These are phyloP conservation scores for Microsporum canis DNA, from an alignment of 2,329 filamentous ascomycete species.

Conservation along the genomic window DNA sequence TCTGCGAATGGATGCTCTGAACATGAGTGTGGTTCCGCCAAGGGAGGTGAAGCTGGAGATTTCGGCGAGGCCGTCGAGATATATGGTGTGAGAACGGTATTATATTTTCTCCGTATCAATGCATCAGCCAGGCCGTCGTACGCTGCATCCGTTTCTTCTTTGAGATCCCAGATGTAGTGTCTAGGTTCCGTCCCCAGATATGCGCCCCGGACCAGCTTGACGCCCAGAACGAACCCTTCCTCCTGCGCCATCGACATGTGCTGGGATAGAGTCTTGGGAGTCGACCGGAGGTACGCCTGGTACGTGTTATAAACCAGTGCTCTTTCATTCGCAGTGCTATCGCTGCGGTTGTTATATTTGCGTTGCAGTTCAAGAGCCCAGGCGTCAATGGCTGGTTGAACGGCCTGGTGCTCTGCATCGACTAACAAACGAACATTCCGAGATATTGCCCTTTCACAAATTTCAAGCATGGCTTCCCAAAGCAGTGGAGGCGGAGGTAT, in stretches of 20 bases:
- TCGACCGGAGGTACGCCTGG: constrained; percentile 60
- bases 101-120: constrained; percentile 53
- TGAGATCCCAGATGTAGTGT: constrained; percentile 57
- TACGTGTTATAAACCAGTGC: constrained; percentile 69
- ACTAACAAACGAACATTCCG: constrained; percentile 64
- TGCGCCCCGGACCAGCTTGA: constrained; percentile 65
- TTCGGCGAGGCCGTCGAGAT: constrained; percentile 13
- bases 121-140: constrained; percentile 61
- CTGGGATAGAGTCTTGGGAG: constrained; percentile 44
- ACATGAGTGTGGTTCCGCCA: background rate
- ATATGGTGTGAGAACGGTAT: constrained; percentile 34
- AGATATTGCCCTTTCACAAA: constrained; percentile 60
- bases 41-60: constrained; percentile 22
- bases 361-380: constrained; percentile 67
- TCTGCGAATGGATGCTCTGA: constrained; percentile 39
- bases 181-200: constrained; percentile 60
- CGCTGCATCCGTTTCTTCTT: constrained; percentile 54
- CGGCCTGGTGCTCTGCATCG: constrained; percentile 69
- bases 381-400: constrained; percentile 67
- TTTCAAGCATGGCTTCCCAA: constrained; percentile 55
- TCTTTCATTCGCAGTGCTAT: constrained; percentile 24
- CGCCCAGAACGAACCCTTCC: constrained; percentile 55
- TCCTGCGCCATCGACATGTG: constrained; percentile 50
- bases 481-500: constrained; percentile 53
- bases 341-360: constrained; percentile 54